Evolutionary conservation across 1,139 yeast genomes (phyloP).

Genomic region (Petasospora fabianii): DNA sequence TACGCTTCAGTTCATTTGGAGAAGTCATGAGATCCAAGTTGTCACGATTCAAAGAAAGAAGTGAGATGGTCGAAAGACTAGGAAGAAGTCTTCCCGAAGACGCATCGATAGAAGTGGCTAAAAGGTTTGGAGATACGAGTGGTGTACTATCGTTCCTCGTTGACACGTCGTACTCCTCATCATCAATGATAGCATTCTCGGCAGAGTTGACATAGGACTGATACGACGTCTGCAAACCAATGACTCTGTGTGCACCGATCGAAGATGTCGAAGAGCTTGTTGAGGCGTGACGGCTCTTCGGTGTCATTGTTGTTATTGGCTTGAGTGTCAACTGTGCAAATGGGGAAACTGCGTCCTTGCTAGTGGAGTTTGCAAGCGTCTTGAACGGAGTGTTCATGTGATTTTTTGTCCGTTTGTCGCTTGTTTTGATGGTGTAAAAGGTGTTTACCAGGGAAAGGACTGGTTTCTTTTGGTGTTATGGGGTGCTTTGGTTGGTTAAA

Average conservation of each 20-base stretch:
- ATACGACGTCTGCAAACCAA: not conserved
- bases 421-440: too few relatives aligned
- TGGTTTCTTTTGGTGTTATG: too few relatives aligned
- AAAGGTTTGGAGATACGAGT: slow-evolving; percentile 21
- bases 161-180: slow-evolving; percentile 12
- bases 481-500: too few relatives aligned
- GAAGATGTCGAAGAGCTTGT: slow-evolving; percentile 11
- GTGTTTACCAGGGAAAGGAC: too few relatives aligned
- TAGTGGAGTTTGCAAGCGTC: slow-evolving; percentile 2
- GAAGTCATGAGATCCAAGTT: slow-evolving; percentile 4
- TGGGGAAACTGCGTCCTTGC: slow-evolving; percentile 8
- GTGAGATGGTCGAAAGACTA: slow-evolving; percentile 22
- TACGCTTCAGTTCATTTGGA: slow-evolving; percentile 9
- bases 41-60: slow-evolving; percentile 21
- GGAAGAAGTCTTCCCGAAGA: slow-evolving; percentile 14
- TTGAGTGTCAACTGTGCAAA: slow-evolving; percentile 8
- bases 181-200: slow-evolving; percentile 22
- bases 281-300: slow-evolving; percentile 7
- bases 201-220: slow-evolving; percentile 3
- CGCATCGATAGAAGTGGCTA: slow-evolving; percentile 22
- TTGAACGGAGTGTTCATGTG: slow-evolving; percentile 5
- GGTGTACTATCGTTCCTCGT: slow-evolving; percentile 2
- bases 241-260: slow-evolving; percentile 1
- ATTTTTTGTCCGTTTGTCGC: too few relatives aligned
- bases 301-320: not conserved